Evolutionary conservation across 148 eudicot species (phyloP), one percentile per base, ranked within the genome.

Genomic region (Rheum nobile): DNA sequence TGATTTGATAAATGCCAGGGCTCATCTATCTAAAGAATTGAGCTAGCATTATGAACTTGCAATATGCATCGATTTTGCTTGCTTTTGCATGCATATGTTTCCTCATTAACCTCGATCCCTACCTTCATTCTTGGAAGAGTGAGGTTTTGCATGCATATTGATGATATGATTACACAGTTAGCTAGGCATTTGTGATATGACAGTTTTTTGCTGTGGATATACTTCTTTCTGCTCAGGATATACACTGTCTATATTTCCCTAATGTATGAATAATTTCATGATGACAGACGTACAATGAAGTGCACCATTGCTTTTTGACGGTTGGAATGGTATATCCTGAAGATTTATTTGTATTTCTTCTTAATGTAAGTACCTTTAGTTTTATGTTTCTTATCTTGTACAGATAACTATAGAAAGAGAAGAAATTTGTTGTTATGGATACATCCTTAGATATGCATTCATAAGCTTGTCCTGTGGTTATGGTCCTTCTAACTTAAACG

Each of bases 201-300:
- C 16, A 4, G 12, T 21, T 0, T 32, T 65, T 65, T 57, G 8
- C 22, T 65, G 70, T 65, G 70, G 21, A 34, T 32, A 16, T 34
- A 16, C 70, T 32, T 65, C 70, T 16, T 29, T 42, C 34, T 74
- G 52, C 63, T 8, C 34, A 8, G 43, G 11, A 41, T 41, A 9
- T 41, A 41, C 43, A 41, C 43, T 3, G 39, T 41, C 43, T 41
- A 41, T 9, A 5, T 61, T 65, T 65, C 21, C 41, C 21, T 31
- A 34, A 65, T 65, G 34, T 26, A 28, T 59, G 34, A 16, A 12
- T 34, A 31, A 65, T 46, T 46, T 63, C 29, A 50, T 75, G 76
- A 57, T 75, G 80, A 83, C 97, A 92, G 99, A 90, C 97, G 37
- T 95, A 91, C 80, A 95, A 95, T 81, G 93, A 90, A 84, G 89